Base-by-base conservation (phyloP, 225 moss, liverwort and hornwort genomes). In the Polytrichum commune region DNA sequence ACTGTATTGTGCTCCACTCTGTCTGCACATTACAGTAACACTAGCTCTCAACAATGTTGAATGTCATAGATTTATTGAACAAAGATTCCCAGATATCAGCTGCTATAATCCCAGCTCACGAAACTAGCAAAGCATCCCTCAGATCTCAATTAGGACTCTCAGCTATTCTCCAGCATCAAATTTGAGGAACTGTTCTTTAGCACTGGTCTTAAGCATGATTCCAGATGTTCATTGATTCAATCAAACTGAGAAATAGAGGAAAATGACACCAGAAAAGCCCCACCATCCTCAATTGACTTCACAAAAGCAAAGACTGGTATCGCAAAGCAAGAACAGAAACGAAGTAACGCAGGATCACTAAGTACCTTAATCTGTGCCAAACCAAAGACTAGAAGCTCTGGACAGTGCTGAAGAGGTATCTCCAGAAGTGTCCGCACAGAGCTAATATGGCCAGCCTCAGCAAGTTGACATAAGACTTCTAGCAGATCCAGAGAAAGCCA, bases 401-500 rank as follows among this genome's bases (percentile, higher is more conserved):
- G 94, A 76, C 89, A 92, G 69, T 90, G 86, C 76, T 91, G 89
- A 73, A 92, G 82, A 4, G 93, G 97, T 54, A 80, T 74, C 67
- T 97, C 94, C 54, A 97, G 86, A 64, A 97, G 62, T 62, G 85
- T 83, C 62, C 88, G 92, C 73, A 97, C 90, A 67, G 80, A 81
- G 70, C 67, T 79, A 7, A 88, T 84, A 84, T 87, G 90, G 32
- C 97, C 97, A 74, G 77, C 83, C 85, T 97, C 97, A 69, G 89
- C 89, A 38, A 97, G 82, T 55, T 77, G 78, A 79, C 94, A 97
- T 10, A 97, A 72, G n/a, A 91, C 85, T 75, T 91, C 94, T 54
- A 94, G 69, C 79, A 97, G 81, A 76, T 97, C 97, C 27, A 94
- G 84, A 56, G 97, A 97, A 5, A 91, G 77, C 97, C 97, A 97